Evolutionary conservation across 441 rosid species (phyloP), one percentile per base, ranked within the genome.

Genomic region (Populus hybrid): DNA sequence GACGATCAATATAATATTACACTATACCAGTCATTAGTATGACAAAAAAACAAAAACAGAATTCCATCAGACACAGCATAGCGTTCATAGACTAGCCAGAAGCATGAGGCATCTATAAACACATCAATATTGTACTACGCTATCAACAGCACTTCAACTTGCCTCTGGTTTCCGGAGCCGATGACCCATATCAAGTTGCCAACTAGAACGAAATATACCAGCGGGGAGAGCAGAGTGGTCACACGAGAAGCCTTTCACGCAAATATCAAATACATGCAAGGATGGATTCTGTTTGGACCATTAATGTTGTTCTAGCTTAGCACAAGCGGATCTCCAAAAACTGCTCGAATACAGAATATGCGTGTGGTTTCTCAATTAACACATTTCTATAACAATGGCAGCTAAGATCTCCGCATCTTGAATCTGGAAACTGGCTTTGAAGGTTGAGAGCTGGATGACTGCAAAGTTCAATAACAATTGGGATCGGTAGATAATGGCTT

Each of bases 351-450:
- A 14, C 63, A 57, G 63, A 14, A 12, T 4, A 57, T 3, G 6
- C 6, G 1, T 57, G n/a, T 57, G 19, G 67, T 64, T 64, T 23
- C 24, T 9, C 7, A 64, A 66, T 26, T 7, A 10, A 66, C 69
- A 66, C 69, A 66, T 66, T 66, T 26, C 16, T 19, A 66, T 12
- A 23, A 12, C 8, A 30, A 23, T 3, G 63, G 63, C 65, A 12
- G 59, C 70, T 74, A 74, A 8, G 57, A 36, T 36, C 77, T 86
- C 81, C 83, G 90, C 85, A 86, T 83, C 86, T 82, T 92, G 85
- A 93, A 95, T 85, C 96, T 90, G 74, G 98, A 95, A 75, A 91
- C 83, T 12, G 91, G 98, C 83, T 84, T 91, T 21, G 96, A 84
- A 73, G 95, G 88, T 74, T 89, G 89, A 35, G 86, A 78, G 73